phyloP scores from a whole-genome alignment of 139 green algal species.

The Nannochloris sp. region DNA sequence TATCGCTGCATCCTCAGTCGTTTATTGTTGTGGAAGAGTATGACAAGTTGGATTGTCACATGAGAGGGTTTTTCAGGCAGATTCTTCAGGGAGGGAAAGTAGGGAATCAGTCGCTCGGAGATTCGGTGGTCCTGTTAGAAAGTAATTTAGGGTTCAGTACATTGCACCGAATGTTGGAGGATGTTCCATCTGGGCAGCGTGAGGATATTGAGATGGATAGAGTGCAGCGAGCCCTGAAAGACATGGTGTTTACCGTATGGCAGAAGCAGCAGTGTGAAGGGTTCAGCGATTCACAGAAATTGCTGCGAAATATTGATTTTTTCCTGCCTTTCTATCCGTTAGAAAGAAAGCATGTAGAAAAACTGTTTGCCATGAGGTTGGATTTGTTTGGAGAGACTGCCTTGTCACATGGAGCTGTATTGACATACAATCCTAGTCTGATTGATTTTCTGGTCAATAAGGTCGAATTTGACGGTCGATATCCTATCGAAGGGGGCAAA shows the following conservation, averaged over 20 bases:
- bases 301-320: conserved; percentile 55
- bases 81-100: conserved; percentile 53
- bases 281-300: conserved; percentile 56
- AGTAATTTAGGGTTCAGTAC: conserved; percentile 76
- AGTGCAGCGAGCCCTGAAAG: conserved; percentile 52
- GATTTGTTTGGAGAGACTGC: conserved; percentile 7
- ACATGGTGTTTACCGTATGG: conserved; percentile 66
- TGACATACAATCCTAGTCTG: conserved; percentile 42
- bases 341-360: conserved; percentile 35
- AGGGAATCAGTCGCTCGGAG: conserved; percentile 46
- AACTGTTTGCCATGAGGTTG: conserved; percentile 42
- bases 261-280: conserved; percentile 45
- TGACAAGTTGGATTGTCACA: conserved; percentile 82
- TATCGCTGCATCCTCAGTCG: conserved; percentile 41
- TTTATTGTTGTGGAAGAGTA: conserved; percentile 93
- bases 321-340: conserved; percentile 75
- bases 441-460: conserved; percentile 47
- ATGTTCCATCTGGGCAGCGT: not conserved
- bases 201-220: conserved; percentile 35
- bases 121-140: conserved; percentile 77
- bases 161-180: conserved; percentile 52
- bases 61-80: conserved; percentile 63
- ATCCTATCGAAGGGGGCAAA: conserved; percentile 62
- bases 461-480: conserved; percentile 56
- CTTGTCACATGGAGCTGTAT: not conserved